Evolutionary conservation across 805 yeast genomes (phyloP).

Genomic region (Myxozyma monticola): DNA sequence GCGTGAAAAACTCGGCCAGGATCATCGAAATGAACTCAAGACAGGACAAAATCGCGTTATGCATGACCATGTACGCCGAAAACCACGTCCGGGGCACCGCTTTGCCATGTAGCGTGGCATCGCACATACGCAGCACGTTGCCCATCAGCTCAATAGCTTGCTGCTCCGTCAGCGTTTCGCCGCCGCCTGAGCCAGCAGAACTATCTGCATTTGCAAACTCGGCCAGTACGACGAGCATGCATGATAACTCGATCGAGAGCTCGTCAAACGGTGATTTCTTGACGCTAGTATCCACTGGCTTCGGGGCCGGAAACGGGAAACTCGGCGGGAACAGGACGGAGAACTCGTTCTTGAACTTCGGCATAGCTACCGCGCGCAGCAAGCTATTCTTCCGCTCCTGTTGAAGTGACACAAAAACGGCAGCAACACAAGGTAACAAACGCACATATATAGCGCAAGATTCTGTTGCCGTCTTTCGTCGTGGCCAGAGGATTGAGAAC

Average conservation of each 20-base stretch:
- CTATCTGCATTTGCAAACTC: constrained; percentile 33
- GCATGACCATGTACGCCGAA: constrained; percentile 47
- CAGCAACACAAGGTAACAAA: constrained; percentile 36
- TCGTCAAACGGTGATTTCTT: constrained; percentile 71
- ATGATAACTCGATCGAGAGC: constrained; percentile 64
- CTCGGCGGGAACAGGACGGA: constrained; percentile 56
- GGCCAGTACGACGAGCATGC: constrained; percentile 46
- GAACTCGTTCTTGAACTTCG: constrained; percentile 41
- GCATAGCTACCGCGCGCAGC: constrained; percentile 4
- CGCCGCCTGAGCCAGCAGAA: constrained; percentile 17
- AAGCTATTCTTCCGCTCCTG: constrained; percentile 8
- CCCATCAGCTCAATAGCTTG: constrained; percentile 35
- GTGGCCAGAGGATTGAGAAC: constrained; percentile 36
- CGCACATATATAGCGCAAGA: constrained; percentile 36
- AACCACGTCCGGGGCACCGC: constrained; percentile 62
- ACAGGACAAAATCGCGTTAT: constrained; percentile 36
- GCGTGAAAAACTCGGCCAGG: constrained; percentile 19
- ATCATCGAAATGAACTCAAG: constrained; percentile 33
- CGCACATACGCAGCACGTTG: constrained; percentile 35
- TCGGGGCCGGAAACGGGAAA: constrained; percentile 57
- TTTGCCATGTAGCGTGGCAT: constrained; percentile 34
- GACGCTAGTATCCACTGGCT: constrained; percentile 72
- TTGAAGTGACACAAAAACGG: constrained; percentile 34
- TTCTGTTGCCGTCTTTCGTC: constrained; percentile 32
- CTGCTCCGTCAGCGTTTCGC: constrained; percentile 31